Conservation (phyloP, 106 monocot genomes). For the Acanthochlamys bracteata region DNA sequence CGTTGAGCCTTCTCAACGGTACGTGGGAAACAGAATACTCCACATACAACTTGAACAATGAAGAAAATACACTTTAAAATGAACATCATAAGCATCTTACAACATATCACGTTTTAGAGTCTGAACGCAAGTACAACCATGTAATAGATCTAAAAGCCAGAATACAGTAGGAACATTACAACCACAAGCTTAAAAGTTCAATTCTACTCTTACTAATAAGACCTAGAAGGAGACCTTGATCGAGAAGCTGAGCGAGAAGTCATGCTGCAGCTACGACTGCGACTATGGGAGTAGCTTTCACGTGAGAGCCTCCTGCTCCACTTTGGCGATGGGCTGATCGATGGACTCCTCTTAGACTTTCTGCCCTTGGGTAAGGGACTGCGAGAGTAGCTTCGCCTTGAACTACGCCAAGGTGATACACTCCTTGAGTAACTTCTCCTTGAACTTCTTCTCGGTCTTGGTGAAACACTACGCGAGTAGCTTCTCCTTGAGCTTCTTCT, state of each 20-base stretch:
- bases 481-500: constrained; percentile 24
- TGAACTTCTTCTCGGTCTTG: background rate
- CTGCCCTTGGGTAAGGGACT: constrained; percentile 24
- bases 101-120: too few relatives aligned
- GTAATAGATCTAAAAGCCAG: too few relatives aligned
- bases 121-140: too few relatives aligned
- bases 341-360: constrained; percentile 12
- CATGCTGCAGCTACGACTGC: constrained; percentile 38
- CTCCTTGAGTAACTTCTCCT: constrained; percentile 16
- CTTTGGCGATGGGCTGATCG: background rate
- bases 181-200: too few relatives aligned
- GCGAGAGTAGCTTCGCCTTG: constrained; percentile 25
- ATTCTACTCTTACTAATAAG: background rate
- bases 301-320: constrained; percentile 24
- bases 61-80: too few relatives aligned
- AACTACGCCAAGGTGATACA: constrained; percentile 3
- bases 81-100: too few relatives aligned
- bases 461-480: constrained; percentile 23
- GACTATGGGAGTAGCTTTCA: constrained; percentile 53
- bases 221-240: constrained; percentile 6
- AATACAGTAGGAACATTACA: too few relatives aligned
- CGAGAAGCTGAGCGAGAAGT: constrained; percentile 20
- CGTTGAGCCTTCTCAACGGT: too few relatives aligned
- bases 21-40: too few relatives aligned
- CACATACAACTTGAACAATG: too few relatives aligned